These are phyloP conservation scores for Cercospora zeina DNA, from an alignment of 2,329 filamentous ascomycete genomes.

Conservation along the genomic window DNA sequence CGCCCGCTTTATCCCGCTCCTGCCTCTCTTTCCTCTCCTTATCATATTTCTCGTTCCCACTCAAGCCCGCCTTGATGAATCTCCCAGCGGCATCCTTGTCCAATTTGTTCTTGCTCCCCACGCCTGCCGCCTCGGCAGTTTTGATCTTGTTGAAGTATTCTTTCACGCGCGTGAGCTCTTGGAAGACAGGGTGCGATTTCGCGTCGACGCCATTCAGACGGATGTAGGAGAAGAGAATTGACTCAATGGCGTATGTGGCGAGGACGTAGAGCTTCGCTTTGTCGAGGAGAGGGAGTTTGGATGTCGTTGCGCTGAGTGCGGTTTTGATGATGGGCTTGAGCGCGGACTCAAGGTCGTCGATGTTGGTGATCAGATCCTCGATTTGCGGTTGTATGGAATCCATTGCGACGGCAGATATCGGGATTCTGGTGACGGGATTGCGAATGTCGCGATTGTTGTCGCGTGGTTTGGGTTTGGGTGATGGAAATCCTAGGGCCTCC, in stretches of 20 bases:
- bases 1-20: conserved; percentile 41
- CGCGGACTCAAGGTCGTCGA: conserved; percentile 74
- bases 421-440: conserved; percentile 6
- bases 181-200: conserved; percentile 81
- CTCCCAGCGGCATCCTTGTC: conserved; percentile 77
- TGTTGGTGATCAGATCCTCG: conserved; percentile 66
- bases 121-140: conserved; percentile 56
- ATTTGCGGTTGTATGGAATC: conserved; percentile 65
- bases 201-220: conserved; percentile 76
- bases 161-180: conserved; percentile 80
- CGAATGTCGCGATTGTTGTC: conserved; percentile 5
- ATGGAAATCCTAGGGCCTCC: conserved; percentile 13
- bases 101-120: conserved; percentile 55
- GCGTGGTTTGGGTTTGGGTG: not conserved
- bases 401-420: conserved; percentile 43
- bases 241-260: conserved; percentile 84
- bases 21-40: conserved; percentile 42
- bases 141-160: conserved; percentile 95
- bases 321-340: conserved; percentile 71
- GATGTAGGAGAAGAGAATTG: conserved; percentile 80
- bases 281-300: conserved; percentile 85
- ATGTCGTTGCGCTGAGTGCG: conserved; percentile 65
- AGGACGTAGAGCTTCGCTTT: conserved; percentile 93
- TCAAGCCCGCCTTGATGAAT: conserved; percentile 79
- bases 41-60: conserved; percentile 51